Percentiles rank a stretch among this genome's conserved stretches.
phyloP scores from a whole-genome alignment of 257 asterid genomes.

The Coffea canephora region DNA sequence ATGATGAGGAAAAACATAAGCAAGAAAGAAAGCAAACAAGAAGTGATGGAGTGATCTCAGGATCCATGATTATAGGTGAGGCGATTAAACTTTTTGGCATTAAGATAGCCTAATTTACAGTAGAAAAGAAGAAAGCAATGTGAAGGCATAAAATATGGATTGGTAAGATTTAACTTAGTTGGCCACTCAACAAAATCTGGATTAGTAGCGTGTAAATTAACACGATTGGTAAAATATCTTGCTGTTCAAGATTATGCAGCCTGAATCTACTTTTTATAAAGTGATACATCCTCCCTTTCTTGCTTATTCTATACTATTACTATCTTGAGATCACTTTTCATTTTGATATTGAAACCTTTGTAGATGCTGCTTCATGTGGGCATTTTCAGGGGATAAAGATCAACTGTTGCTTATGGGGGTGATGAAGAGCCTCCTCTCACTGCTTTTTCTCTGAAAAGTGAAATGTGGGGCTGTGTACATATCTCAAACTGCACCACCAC shows the following conservation, averaged over 20 bases:
- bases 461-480: slow-evolving; percentile 23
- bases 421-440: slow-evolving; percentile 6
- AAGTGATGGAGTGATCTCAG: slow-evolving; percentile 1
- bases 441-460: slow-evolving; percentile 5
- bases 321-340: neutral
- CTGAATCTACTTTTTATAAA: neutral
- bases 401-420: slow-evolving; percentile 12
- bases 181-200: slow-evolving; percentile 5
- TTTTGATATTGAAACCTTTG: neutral
- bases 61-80: neutral
- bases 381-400: slow-evolving; percentile 20
- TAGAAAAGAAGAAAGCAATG: neutral
- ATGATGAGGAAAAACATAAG: neutral
- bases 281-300: neutral
- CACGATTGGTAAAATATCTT: slow-evolving; percentile 22
- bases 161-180: neutral
- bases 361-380: slow-evolving; percentile 19
- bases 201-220: neutral
- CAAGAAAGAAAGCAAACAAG: neutral
- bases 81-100: neutral
- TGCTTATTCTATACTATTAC: neutral
- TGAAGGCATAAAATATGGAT: neutral
- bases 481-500: slow-evolving; percentile 26
- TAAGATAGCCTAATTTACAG: neutral
- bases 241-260: slow-evolving; percentile 11